phyloP scores from a whole-genome alignment of 2,329 filamentous ascomycete species.

The Fusarium dlaminii region DNA sequence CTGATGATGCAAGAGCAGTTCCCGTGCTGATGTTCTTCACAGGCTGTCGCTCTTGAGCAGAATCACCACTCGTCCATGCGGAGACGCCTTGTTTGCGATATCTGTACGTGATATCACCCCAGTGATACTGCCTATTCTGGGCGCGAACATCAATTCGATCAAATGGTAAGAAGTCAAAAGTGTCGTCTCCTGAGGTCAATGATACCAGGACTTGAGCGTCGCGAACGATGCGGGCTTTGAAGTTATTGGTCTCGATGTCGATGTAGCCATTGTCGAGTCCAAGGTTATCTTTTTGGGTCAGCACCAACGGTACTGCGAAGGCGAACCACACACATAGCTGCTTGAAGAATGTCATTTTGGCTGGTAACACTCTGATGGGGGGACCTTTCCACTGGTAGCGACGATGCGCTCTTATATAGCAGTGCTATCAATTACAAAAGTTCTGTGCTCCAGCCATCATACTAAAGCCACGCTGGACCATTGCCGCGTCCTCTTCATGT shows the following conservation, averaged over 20 bases:
- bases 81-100: conserved; percentile 55
- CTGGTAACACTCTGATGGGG: not conserved
- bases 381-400: not conserved
- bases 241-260: conserved; percentile 52
- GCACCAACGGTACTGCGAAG: not conserved
- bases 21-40: conserved; percentile 26
- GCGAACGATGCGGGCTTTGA: conserved; percentile 53
- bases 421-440: not conserved
- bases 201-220: conserved; percentile 61
- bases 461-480: not conserved
- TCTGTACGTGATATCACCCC: conserved; percentile 65
- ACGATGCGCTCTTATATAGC: not conserved
- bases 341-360: conserved; percentile 3
- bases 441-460: not conserved
- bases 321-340: not conserved
- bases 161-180: conserved; percentile 65
- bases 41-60: conserved; percentile 52
- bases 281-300: conserved; percentile 39
- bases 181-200: conserved; percentile 50
- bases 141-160: conserved; percentile 59
- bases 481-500: not conserved
- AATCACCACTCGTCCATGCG: conserved; percentile 59
- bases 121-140: conserved; percentile 65
- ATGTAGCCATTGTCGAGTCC: conserved; percentile 53
- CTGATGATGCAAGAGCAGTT: conserved; percentile 50